Base-by-base conservation (phyloP, 768 basidiomycete genomes). In the Mycena polygramma region DNA sequence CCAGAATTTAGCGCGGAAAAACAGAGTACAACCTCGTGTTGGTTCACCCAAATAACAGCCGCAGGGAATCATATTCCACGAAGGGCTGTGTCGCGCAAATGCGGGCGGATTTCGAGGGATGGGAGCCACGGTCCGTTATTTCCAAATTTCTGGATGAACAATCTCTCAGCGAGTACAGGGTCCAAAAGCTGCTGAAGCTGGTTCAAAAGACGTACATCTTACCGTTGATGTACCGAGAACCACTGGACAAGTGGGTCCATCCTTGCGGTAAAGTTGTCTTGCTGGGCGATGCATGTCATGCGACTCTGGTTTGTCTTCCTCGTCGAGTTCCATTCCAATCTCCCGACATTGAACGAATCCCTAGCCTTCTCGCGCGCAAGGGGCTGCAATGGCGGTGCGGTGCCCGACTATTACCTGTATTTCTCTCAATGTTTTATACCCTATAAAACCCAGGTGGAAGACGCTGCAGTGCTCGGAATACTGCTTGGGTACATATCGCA, bases 241-340 rank as follows among this genome's bases (percentile, higher is more conserved):
- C 88, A 24, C 76, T 90, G 59, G 76, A 79, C 0, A 84, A 82
- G 0, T 89, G 88, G 89, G 68, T 88, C 10, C 86, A 89, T 75
- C 71, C 72, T 43, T 77, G 78, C 20, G 84, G 83, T 4, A 83
- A 77, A 30, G 79, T 89, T 2, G 83, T 78, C 6, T 75, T 90
- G 19, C 78, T 90, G 0, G 89, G 89, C 2, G 89, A 90, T 72
- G 82, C 88, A 0, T 88, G 87, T 55, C 89, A 90, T 75, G 85
- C 89, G 2, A 89, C 89, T 86, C 79, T 88, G 48, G 20, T 52
- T 69, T 67, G 19, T 46, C 20, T 45, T 1, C 4, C 3, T 64
- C 45, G 4, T 22, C 59, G 10, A 22, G 48, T 26, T 41, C 30
- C 30, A 6, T 30, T 30, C 30, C 30, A 30, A 30, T 2, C 30